Percentiles rank a stretch among this genome's conserved stretches.
These are phyloP conservation scores for Neofusicoccum ribis DNA, from an alignment of 2,329 filamentous ascomycete species.

Conservation along the genomic window DNA sequence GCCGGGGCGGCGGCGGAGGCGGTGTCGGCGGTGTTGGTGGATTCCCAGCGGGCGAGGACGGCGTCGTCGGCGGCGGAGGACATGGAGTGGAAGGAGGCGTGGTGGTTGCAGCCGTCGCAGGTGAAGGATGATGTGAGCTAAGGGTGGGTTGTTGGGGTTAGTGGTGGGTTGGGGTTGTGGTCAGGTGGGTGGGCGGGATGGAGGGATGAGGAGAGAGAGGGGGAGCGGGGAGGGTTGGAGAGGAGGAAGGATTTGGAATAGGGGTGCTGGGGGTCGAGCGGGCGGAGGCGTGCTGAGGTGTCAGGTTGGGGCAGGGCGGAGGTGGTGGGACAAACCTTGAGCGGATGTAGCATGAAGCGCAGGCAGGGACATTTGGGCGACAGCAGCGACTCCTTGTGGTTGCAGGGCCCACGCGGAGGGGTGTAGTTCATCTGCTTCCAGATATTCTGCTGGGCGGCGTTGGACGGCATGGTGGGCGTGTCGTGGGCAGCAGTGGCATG, in stretches of 20 bases:
- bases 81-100: slow-evolving; percentile 56
- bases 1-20: not conserved
- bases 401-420: slow-evolving; percentile 53
- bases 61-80: slow-evolving; percentile 53
- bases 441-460: slow-evolving; percentile 39
- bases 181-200: not conserved
- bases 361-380: slow-evolving; percentile 52
- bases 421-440: slow-evolving; percentile 54
- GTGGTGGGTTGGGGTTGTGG: not conserved
- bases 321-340: slow-evolving; percentile 44
- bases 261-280: not conserved
- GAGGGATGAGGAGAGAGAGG: not conserved
- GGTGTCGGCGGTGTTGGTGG: not conserved
- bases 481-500: not conserved
- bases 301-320: not conserved
- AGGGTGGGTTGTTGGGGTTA: not conserved
- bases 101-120: slow-evolving; percentile 58
- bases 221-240: no score
- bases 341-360: slow-evolving; percentile 58
- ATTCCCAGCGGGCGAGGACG: slow-evolving; percentile 45
- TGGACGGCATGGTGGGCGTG: slow-evolving; percentile 15
- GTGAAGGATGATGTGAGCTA: slow-evolving; percentile 53
- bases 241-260: not conserved
- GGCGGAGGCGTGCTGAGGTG: not conserved
- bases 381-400: slow-evolving; percentile 45